Evolutionary conservation across 139 green algal genomes (phyloP), one percentile per base, ranked within the genome.

Genomic region (Mychonastes homosphaera): DNA sequence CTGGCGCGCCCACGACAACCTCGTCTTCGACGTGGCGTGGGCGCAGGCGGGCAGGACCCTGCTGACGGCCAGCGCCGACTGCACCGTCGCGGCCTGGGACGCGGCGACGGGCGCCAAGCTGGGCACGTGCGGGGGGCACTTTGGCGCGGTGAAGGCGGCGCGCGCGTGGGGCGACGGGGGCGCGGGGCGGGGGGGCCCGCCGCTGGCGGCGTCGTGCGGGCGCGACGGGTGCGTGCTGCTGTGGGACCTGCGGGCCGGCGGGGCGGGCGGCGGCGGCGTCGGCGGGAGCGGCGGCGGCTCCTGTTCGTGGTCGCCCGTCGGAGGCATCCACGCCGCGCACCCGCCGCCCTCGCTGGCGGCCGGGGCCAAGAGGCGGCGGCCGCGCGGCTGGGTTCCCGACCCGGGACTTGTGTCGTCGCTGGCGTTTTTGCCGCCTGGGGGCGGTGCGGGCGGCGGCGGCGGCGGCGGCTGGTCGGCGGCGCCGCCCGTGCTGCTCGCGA

Each of bases 1-100:
- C 50, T 94, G 79, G 79, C 28, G 64, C 29, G 81, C 77, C 21
- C 83, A 92, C 64, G 47, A 76, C 23, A 94, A 94, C 60, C 79
- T 78, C 18, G 77, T 94, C 12, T 94, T 88, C 61, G 85, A 91
- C 73, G 32, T 91, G 4, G 63, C 70, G 3, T 94, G 86, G 86
- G 70, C 56, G 19, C 63, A 86, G 63, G 81, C 82, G 33, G 13
- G 43, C 34, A 10, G n/a, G 6, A 9, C 10, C 10, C 21, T 3
- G 47, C 27, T 24, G 23, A 55, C 19, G 27, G 21, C 24, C 15
- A 53, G 16, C 40, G 5, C 15, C 19, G 45, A 24, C 45, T 53
- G 45, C 45, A 30, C 9, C 45, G 47, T 8, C 47, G 15, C n/a
- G 34, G 27, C 7, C n/a, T 29, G 47, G 6, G 18, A 35, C 47